Base-by-base conservation (phyloP, 495 filamentous ascomycete genomes). In the Articulospora tetracladia region DNA sequence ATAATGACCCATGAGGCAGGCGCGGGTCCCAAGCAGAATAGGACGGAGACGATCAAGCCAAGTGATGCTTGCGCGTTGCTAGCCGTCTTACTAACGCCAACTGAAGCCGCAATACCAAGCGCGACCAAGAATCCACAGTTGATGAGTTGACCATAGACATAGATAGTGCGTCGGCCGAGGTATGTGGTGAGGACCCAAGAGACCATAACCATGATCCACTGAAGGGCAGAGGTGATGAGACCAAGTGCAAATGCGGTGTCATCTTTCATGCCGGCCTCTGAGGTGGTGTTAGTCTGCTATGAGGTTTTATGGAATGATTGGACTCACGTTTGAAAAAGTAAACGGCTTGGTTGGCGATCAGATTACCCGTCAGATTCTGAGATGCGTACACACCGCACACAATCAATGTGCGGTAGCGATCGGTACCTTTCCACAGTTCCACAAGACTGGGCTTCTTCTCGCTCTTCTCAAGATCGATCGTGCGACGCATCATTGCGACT, bases 1-100 rank as follows among this genome's bases (percentile, higher is more conserved):
- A 85, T 84, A 62, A 83, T 79, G 69, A 79, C 76, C 75, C 75
- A 84, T 56, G 80, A 80, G 53, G 76, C 74, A 55, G 81, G 81
- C 32, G 76, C 81, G 17, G 75, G 76, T 57, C 77, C 77, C 55
- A 79, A 68, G 59, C 72, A 74, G 69, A 80, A 84, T 39, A 79
- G 69, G 59, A 84, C 75, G 56, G 80, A 83, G 62, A 84, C 70
- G 62, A 84, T 81, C n/a, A 84, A 67, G 50, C 80, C 80, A 26
- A 84, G 70, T 30, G 76, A 80, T 26, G 81, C 81, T 66, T 79
- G 75, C 27, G 81, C 81, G 20, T 24, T 19, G 27, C 20, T 24
- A 24, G 48, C 48, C 17, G 48, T 75, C 65, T 3, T 62, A 66
- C 26, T 63, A 2, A 28, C 51, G n/a, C 11, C 64, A 20, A 89